phyloP scores from a whole-genome alignment of 495 filamentous ascomycete genomes.

The Hypoxylon rickii region DNA sequence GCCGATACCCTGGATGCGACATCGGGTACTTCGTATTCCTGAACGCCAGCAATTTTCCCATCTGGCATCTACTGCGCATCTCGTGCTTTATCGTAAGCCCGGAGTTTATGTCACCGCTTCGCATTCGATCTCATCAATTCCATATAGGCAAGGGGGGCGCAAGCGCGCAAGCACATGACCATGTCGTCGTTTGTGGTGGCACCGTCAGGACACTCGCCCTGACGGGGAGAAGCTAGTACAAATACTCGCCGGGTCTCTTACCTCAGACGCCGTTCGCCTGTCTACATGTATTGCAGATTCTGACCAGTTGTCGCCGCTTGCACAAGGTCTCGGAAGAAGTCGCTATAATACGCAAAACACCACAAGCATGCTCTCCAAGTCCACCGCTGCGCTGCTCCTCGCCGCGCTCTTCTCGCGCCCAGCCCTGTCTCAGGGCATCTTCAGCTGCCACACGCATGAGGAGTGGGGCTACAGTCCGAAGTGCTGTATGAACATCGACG shows the following conservation, averaged over 20 bases:
- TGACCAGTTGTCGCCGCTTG: no score
- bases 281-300: background rate
- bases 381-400: slow-evolving; percentile 11
- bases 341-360: background rate
- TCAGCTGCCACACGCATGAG: slow-evolving; percentile 31
- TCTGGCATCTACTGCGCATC: slow-evolving; percentile 3
- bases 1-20: background rate
- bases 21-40: background rate
- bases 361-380: slow-evolving; percentile 22
- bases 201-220: no score
- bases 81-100: background rate
- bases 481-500: slow-evolving; percentile 37
- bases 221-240: slow-evolving; percentile 12
- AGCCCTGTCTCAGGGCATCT: slow-evolving; percentile 11
- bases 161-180: no score
- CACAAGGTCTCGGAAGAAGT: no score
- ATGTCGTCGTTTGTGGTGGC: no score
- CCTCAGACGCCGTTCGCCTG: background rate
- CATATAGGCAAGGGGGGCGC: background rate
- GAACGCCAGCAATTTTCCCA: background rate
- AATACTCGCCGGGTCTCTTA: slow-evolving; percentile 3
- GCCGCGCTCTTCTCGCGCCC: slow-evolving; percentile 22
- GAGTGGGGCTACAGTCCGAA: slow-evolving; percentile 30
- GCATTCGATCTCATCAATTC: background rate
- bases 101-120: background rate